These are phyloP conservation scores for Arabis alpina DNA, from an alignment of 345 rosid genomes.

Conservation along the genomic window DNA sequence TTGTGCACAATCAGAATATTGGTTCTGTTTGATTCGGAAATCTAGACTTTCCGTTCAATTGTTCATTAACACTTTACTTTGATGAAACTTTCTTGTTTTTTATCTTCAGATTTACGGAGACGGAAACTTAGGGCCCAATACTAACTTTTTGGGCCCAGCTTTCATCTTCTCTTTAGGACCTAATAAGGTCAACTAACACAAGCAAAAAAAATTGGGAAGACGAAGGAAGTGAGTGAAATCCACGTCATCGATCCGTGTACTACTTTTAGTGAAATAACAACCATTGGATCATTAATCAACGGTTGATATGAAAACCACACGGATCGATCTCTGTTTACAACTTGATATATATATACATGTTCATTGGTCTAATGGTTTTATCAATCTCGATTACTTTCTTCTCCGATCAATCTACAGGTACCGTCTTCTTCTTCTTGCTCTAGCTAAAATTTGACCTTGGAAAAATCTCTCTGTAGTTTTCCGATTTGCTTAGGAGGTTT, in stretches of 20 bases:
- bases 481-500: neutral
- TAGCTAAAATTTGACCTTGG: too few species aligned
- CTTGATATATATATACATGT: neutral
- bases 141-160: neutral
- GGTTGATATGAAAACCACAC: neutral
- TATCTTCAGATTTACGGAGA: too few species aligned
- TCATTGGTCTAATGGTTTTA: neutral
- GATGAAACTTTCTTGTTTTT: too few species aligned
- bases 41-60: too few species aligned
- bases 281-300: constrained; percentile 30
- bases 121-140: too few species aligned
- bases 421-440: constrained; percentile 4
- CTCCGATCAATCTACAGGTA: constrained; percentile 12
- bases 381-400: neutral
- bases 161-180: neutral
- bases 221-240: neutral
- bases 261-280: neutral
- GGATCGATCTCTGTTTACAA: constrained; percentile 14
- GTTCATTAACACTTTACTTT: too few species aligned
- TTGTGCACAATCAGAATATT: too few species aligned
- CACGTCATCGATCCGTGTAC: constrained; percentile 36
- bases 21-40: too few species aligned
- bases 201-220: neutral
- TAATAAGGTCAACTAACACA: neutral
- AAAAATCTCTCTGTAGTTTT: neutral